Evolutionary conservation across 2,329 filamentous ascomycete genomes (phyloP), one percentile per base, ranked within the genome.

Genomic region (Beauveria australis): DNA sequence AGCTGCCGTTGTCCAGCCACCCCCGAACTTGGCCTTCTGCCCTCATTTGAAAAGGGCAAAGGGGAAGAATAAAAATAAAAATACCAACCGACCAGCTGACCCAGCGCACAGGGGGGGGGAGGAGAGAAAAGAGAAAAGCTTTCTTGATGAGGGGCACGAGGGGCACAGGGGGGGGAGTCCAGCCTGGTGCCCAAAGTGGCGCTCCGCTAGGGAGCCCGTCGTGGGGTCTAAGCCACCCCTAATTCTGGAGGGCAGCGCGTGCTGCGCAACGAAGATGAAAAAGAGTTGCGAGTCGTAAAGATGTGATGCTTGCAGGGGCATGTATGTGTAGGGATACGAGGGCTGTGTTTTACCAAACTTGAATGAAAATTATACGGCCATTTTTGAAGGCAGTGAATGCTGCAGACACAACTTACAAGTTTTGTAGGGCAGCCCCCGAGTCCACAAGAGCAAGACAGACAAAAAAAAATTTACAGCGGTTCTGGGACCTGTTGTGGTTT

Each of bases 151-250:
- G 54, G 53, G 26, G 26, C n/a, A 6, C 19, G 30, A 30, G 30
- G 30, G 30, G 30, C 30, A 30, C 28, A 30, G 9, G 28, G 28
- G 28, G 28, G 28, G 28, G 8, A 10, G 10, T 33, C 30, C 30
- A 46, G 48, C 16, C 47, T n/a, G 47, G 37, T 59, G 56, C 56
- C 56, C 56, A 59, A 59, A 59, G 56, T 59, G 47, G 56, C 56
- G 26, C 55, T 22, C 47, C 22, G 51, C 37, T 43, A 43, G 18
- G 47, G 26, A 51, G 47, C 44, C 54, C 30, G 54, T 14, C 56
- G 56, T 59, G 56, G 56, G 56, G 56, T 59, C 56, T 59, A 59
- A 59, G 56, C 56, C 56, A 51, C 53, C 53, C 19, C 26, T 55
- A 33, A n/a, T 53, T 37, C n/a, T 22, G 5, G 10, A 12, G 5